A percentile compares a stretch with the other conserved stretches of the same genome.
These are phyloP conservation scores for Epithele typhae DNA, from an alignment of 768 basidiomycete species.

Conservation along the genomic window DNA sequence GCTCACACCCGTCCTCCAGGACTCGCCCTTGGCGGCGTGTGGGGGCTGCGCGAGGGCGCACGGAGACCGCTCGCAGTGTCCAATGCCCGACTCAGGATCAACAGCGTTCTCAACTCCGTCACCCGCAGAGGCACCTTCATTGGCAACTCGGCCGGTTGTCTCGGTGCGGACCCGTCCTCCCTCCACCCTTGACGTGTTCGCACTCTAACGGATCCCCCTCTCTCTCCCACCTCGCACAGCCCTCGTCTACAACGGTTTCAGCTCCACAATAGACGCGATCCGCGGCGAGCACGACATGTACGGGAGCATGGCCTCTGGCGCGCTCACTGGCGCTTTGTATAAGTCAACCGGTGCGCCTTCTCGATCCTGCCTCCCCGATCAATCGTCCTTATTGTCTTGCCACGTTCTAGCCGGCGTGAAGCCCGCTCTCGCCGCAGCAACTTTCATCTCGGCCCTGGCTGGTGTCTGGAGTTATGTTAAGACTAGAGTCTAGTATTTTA, in stretches of 20 bases:
- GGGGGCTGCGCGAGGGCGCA: constrained; percentile 95
- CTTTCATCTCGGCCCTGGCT: constrained; percentile 83
- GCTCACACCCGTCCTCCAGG: constrained; percentile 69
- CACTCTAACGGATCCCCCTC: constrained; percentile 36
- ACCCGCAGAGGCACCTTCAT: constrained; percentile 96
- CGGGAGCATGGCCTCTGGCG: constrained; percentile 92
- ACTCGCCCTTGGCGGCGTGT: constrained; percentile 88
- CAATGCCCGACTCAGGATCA: constrained; percentile 86
- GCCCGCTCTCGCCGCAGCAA: constrained; percentile 86
- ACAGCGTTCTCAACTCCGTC: constrained; percentile 94
- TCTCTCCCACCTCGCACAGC: constrained; percentile 51
- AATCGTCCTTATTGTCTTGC: constrained; percentile 25
- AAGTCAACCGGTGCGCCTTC: constrained; percentile 84
- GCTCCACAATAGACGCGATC: constrained; percentile 85
- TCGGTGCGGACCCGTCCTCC: constrained; percentile 56
- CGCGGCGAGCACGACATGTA: constrained; percentile 89
- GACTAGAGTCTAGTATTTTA: constrained; percentile 66
- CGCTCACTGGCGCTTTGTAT: constrained; percentile 84
- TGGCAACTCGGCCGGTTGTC: constrained; percentile 96
- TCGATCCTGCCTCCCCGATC: constrained; percentile 19
- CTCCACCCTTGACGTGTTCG: constrained; percentile 33
- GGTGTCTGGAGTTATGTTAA: constrained; percentile 96
- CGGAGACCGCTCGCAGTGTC: constrained; percentile 81
- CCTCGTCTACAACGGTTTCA: constrained; percentile 93
- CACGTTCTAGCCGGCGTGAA: constrained; percentile 76